These are phyloP conservation scores for Trametopsis cervina DNA, from an alignment of 768 basidiomycete genomes.

Conservation along the genomic window DNA sequence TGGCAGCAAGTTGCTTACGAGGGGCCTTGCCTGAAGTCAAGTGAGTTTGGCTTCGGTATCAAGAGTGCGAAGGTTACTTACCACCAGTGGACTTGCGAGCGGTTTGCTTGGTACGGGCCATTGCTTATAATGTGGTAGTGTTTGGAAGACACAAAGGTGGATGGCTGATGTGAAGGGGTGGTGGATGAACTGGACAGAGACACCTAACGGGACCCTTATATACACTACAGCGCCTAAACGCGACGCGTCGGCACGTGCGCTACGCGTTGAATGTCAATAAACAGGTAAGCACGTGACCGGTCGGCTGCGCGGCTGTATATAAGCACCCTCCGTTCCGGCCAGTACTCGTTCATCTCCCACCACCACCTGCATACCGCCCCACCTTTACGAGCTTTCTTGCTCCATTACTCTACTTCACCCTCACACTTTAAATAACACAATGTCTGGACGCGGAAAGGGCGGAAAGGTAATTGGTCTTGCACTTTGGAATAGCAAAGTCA, in stretches of 20 bases:
- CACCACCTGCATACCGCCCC: constrained; percentile 3
- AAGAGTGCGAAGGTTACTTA: constrained; percentile 20
- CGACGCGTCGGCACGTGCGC: constrained; percentile 18
- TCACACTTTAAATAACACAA: constrained; percentile 25
- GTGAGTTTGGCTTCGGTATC: not conserved
- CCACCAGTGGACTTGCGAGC: constrained; percentile 76
- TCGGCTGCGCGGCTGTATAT: constrained; percentile 15
- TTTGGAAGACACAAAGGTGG: not conserved
- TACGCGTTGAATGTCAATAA: constrained; percentile 19
- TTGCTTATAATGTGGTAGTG: constrained; percentile 21
- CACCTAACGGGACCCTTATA: constrained; percentile 18
- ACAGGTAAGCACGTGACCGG: constrained; percentile 20
- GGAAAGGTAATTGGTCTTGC: constrained; percentile 43
- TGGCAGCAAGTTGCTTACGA: constrained; percentile 67
- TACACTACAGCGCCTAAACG: constrained; percentile 9
- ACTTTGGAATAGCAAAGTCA: not conserved
- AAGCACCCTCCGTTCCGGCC: constrained; percentile 6
- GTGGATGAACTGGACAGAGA: constrained; percentile 6
- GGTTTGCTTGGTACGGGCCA: constrained; percentile 75
- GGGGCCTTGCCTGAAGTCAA: constrained; percentile 47
- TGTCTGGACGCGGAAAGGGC: constrained; percentile 79
- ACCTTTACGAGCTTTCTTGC: constrained; percentile 2
- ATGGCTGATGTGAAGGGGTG: constrained; percentile 2
- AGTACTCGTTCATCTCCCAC: constrained; percentile 1
- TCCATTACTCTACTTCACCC: constrained; percentile 6